Evolutionary conservation across 176 grass and related monocot species (phyloP), one percentile per base, ranked within the genome.

Genomic region (Triticum dicoccoides): DNA sequence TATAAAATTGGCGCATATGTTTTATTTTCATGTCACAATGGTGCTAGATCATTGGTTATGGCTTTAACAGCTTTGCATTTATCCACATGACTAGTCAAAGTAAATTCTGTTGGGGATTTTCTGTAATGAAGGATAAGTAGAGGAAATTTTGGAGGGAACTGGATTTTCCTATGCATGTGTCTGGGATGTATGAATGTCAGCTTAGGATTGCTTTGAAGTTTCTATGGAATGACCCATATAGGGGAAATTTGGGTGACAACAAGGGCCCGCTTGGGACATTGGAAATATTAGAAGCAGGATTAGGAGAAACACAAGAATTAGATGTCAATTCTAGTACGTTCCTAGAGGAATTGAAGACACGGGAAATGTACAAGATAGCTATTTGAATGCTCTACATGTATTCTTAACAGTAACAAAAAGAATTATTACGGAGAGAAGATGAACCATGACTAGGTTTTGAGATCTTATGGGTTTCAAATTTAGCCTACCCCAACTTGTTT

Each of bases 1-100:
- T 71, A 73, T 65, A 70, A 67, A 77, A 70, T 29, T 21, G 20
- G 15, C 65, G 38, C 52, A 64, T 87, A 23, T 81, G 7, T 64
- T 78, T 73, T 34, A 25, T 17, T 74, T 84, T 51, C 38, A 3
- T 25, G 5, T 29, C 23, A 70, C 34, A 69, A 78, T 83, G 24
- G 24, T 35, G 32, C 27, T 56, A 23, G 9, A 1, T 30, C 20
- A 63, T 12, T 42, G 15, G 20, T 68, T 69, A 11, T 41, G 59
- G 6, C 11, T 51, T 58, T 20, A 70, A 47, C 45, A 61, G 23
- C 32, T 24, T 10, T 34, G 11, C 24, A 37, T 51, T 33, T 70
- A 15, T 47, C 37, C 56, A 80, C 24, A 73, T 29, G 23, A 73
- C 35, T 62, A 32, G 25, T 54, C 24, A 52, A 51, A 49, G 42